Percentiles rank a stretch among this genome's conserved stretches.
Conservation (phyloP, 331 rosid species). For the Spiraea crenata region DNA sequence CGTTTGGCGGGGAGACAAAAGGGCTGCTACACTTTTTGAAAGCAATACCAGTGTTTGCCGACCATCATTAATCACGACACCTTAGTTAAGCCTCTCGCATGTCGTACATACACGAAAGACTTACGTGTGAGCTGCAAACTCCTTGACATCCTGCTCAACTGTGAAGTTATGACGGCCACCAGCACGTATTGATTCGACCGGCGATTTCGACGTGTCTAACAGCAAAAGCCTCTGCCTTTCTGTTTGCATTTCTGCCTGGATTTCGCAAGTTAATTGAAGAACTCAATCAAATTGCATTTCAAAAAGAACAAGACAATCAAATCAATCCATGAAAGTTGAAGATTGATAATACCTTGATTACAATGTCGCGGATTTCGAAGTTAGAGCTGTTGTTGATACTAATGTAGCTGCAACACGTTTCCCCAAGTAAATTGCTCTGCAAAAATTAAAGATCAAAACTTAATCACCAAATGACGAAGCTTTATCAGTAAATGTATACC, state of each 20-base stretch:
- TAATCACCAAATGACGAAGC: too few species aligned
- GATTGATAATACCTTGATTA: too few species aligned
- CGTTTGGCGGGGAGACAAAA: too few species aligned
- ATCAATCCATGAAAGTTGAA: too few species aligned
- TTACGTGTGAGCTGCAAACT: conserved; percentile 97
- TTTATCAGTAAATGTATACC: too few species aligned
- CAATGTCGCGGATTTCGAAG: too few species aligned
- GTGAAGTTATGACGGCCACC: conserved; percentile 87
- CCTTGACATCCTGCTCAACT: conserved; percentile 96
- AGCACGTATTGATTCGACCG: conserved; percentile 88
- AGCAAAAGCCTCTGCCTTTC: conserved; percentile 94
- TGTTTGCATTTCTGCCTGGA: conserved; percentile 95
- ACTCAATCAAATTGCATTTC: neutral
- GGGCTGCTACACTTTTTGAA: too few species aligned
- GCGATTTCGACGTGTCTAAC: conserved; percentile 87
- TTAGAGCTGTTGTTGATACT: too few species aligned
- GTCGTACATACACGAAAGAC: conserved; percentile 4
- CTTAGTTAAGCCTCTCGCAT: neutral
- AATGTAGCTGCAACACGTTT: too few species aligned
- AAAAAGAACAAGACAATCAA: neutral
- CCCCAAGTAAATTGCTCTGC: too few species aligned
- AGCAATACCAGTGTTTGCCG: too few species aligned
- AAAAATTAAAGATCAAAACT: too few species aligned
- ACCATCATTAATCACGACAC: neutral
- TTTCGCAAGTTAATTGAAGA: conserved; percentile 9